Conservation (phyloP, 164 flowering plant genomes). For the Warburgia ugandensis region DNA sequence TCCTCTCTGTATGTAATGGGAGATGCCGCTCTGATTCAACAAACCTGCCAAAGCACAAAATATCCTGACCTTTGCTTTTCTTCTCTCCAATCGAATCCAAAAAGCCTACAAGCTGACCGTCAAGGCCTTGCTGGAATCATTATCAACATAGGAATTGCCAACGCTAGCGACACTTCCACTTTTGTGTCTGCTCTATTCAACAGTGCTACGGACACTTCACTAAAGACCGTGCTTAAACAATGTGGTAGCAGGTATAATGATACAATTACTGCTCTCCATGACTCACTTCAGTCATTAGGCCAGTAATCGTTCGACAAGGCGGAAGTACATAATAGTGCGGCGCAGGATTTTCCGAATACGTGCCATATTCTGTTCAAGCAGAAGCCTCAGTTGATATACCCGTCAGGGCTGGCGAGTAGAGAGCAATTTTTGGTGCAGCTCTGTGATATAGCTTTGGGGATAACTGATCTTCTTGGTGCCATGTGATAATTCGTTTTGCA, state of each 20-base stretch:
- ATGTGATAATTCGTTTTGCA: no score
- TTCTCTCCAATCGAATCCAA: slow-evolving; percentile 10
- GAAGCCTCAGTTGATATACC: slow-evolving; percentile 37
- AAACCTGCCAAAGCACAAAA: slow-evolving; percentile 3
- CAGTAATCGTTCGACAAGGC: slow-evolving; percentile 51
- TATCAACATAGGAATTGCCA: slow-evolving; percentile 8
- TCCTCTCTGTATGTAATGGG: neutral
- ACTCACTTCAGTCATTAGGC: slow-evolving; percentile 32
- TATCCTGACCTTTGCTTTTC: slow-evolving; percentile 16
- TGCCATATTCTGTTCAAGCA: slow-evolving; percentile 49
- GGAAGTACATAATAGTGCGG: slow-evolving; percentile 40
- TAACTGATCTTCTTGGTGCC: slow-evolving; percentile 35
- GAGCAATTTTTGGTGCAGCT: slow-evolving; percentile 47
- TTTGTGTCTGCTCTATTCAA: neutral
- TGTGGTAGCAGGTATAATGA: slow-evolving; percentile 42
- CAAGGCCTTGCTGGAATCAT: slow-evolving; percentile 13
- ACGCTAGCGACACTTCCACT: slow-evolving; percentile 3
- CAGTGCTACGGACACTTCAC: neutral
- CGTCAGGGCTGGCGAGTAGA: slow-evolving; percentile 33
- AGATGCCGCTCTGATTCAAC: slow-evolving; percentile 4
- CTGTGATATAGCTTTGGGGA: slow-evolving; percentile 54
- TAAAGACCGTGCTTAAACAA: neutral
- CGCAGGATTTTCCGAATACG: slow-evolving; percentile 54
- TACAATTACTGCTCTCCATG: slow-evolving; percentile 37
- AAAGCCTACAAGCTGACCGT: slow-evolving; percentile 13